These are phyloP conservation scores for Clonostachys rhizophaga DNA, from an alignment of 2,329 filamentous ascomycete genomes.

Conservation along the genomic window DNA sequence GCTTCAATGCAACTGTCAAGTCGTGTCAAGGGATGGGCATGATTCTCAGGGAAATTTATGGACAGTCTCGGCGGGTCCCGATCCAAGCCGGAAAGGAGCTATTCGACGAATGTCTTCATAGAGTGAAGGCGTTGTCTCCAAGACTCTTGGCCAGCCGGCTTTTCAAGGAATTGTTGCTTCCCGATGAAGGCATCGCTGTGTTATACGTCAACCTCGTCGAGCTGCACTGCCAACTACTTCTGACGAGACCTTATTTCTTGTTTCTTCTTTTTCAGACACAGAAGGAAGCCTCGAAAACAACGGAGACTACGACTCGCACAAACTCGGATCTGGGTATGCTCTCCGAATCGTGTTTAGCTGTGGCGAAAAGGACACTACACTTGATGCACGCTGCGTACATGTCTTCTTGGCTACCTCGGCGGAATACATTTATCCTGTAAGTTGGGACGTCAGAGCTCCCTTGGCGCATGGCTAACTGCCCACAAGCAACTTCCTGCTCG, in stretches of 20 bases:
- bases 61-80: too few species aligned
- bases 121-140: not conserved
- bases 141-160: not conserved
- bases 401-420: not conserved
- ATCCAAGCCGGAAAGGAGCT: not conserved
- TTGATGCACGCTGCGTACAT: not conserved
- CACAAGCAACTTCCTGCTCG: conserved; percentile 52
- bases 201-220: not conserved
- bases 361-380: not conserved
- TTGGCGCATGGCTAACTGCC: not conserved
- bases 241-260: not conserved
- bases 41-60: not conserved
- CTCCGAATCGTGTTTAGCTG: not conserved
- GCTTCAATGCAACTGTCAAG: not conserved
- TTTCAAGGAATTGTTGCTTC: not conserved
- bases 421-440: conserved; percentile 48
- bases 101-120: not conserved
- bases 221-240: not conserved
- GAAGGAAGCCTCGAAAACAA: not conserved
- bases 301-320: too few species aligned
- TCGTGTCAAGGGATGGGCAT: not conserved
- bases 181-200: not conserved
- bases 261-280: not conserved
- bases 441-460: conserved; percentile 10
- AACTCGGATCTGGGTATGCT: not conserved